phyloP scores from a whole-genome alignment of 176 grass and related monocot genomes.

The Chloris gayana region DNA sequence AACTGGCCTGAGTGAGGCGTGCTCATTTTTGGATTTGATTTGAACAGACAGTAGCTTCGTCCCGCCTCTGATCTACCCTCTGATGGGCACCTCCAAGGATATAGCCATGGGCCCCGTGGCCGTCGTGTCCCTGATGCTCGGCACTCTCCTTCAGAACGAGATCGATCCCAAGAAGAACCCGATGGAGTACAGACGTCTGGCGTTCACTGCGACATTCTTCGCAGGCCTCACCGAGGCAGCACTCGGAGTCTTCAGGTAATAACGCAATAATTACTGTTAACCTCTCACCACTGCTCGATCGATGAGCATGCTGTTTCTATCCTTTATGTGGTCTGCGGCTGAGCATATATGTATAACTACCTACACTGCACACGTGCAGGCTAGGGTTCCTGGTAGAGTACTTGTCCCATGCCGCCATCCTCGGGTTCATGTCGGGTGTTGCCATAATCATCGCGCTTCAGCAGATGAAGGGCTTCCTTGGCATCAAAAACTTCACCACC shows the following conservation, averaged over 20 bases:
- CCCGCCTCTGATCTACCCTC: conserved; percentile 68
- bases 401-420: conserved; percentile 84
- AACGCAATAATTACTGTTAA: neutral
- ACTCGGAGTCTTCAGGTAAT: conserved; percentile 76
- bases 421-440: conserved; percentile 91
- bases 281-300: neutral
- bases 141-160: conserved; percentile 55
- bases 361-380: conserved; percentile 33
- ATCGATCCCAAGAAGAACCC: conserved; percentile 50
- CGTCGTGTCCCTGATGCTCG: conserved; percentile 76
- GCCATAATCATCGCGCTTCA: conserved; percentile 88
- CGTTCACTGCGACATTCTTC: conserved; percentile 83
- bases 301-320: neutral
- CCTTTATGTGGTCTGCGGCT: neutral
- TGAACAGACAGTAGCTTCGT: conserved; percentile 79
- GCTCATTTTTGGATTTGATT: neutral
- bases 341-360: neutral
- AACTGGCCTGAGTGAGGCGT: neutral
- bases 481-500: conserved; percentile 71
- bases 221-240: conserved; percentile 65
- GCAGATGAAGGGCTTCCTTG: conserved; percentile 91
- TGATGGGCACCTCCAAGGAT: conserved; percentile 77
- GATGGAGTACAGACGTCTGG: conserved; percentile 55
- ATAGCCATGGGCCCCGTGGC: conserved; percentile 88
- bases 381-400: conserved; percentile 88